Base-by-base conservation (phyloP, 1,139 yeast genomes). In the Candida buenavistaensis region DNA sequence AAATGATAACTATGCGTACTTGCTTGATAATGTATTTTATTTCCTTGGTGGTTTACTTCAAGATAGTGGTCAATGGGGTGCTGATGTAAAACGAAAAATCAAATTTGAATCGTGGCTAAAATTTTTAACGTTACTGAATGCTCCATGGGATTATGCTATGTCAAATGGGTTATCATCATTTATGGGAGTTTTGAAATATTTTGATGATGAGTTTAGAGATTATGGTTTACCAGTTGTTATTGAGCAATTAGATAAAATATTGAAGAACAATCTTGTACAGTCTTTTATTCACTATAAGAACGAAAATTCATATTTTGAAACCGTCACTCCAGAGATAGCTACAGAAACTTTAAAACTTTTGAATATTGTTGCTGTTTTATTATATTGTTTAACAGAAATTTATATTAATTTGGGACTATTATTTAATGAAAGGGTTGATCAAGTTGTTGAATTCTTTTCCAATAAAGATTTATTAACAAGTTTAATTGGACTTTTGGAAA, bases 111-210 rank as follows among this genome's bases (percentile, higher is more conserved):
- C 63, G 17, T 72, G 84, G 68, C 45, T 78, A 10, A 56, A 52
- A 4, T 62, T 70, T 25, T 46, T 75, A 23, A 60, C 65, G 1
- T 43, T 80, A 37, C 59, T 67, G 5, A 71, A 75, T 38, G 73
- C 77, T 1, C 83, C 92, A 0, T 80, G 67, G 52, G 89, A 83
- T 48, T 79, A 72, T 45, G 66, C 73, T 3, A 59, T 68, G 28
- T 78, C 87, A 2, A 74, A 72, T 42, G 77, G 82, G 1, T 58
- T 78, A 41, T 63, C 70, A 23, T 75, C 79, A 15, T 57, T 77
- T 23, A 64, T 77, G 33, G 80, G 78, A 17, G 72, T 80, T 2
- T 60, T 82, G 33, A 66, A 65, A 44, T 68, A 68, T 33, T 70
- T 81, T 44, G 86, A 80, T 46, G 81, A 76, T 35, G 76, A 76